phyloP scores from a whole-genome alignment of 306 rosid species.

The Sindora glabra region DNA sequence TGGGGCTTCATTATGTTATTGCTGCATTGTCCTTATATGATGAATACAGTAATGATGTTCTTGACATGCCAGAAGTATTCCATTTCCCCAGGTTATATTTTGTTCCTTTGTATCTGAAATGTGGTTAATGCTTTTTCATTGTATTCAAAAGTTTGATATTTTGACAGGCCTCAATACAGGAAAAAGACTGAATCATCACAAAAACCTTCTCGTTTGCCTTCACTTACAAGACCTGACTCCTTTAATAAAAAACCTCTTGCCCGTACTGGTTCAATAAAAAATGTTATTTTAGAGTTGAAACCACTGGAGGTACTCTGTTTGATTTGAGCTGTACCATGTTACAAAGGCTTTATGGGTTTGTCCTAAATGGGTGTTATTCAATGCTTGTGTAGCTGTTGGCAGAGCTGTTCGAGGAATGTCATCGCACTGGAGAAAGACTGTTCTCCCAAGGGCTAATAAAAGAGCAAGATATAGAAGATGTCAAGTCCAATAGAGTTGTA shows the following conservation, averaged over 20 bases:
- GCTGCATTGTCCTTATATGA: conserved; percentile 83
- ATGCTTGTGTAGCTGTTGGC: conserved; percentile 56
- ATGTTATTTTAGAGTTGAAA: conserved; percentile 51
- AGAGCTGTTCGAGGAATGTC: conserved; percentile 55
- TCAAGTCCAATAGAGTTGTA: conserved; percentile 64
- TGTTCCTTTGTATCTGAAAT: conserved; percentile 9
- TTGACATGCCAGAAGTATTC: conserved; percentile 91
- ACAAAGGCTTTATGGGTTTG: not conserved
- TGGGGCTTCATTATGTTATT: conserved; percentile 53
- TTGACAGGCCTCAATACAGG: conserved; percentile 48
- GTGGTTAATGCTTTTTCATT: not conserved
- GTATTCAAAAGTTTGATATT: conserved; percentile 17
- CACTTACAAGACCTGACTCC: conserved; percentile 54
- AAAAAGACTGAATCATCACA: conserved; percentile 26
- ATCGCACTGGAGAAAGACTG: conserved; percentile 47
- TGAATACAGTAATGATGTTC: conserved; percentile 88
- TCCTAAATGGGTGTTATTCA: conserved; percentile 20
- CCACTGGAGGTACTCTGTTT: conserved; percentile 78
- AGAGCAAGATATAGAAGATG: conserved; percentile 57
- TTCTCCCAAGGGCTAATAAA: conserved; percentile 71
- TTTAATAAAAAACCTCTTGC: conserved; percentile 41
- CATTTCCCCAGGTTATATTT: conserved; percentile 80
- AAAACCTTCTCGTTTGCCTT: conserved; percentile 19
- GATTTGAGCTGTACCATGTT: not conserved
- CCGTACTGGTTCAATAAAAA: conserved; percentile 43